A percentile compares a stretch with the other conserved stretches of the same genome.
Conservation (phyloP, 2,329 filamentous ascomycete genomes). For the Aspergillus costaricaensis region DNA sequence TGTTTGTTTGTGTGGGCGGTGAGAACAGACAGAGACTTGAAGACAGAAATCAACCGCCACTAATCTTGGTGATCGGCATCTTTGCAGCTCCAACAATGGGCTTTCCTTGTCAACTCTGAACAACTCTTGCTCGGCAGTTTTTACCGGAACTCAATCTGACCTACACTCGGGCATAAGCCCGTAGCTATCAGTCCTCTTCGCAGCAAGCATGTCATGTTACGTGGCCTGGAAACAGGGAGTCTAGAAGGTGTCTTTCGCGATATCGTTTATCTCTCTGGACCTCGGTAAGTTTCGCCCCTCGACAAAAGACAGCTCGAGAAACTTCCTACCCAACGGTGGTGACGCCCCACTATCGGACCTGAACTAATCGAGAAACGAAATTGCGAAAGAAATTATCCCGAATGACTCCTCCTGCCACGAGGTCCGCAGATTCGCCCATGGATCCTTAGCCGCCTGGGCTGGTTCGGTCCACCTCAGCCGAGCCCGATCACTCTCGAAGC, state of each 20-base stretch:
- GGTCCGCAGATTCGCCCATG: conserved; percentile 11
- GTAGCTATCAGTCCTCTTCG: no score
- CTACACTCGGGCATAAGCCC: no score
- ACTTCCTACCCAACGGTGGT: conserved; percentile 2
- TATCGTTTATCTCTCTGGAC: not conserved
- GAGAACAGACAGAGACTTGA: no score
- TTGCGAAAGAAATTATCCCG: not conserved
- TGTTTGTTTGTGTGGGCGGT: no score
- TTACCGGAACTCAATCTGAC: no score
- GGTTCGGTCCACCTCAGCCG: conserved; percentile 15
- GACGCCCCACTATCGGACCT: not conserved
- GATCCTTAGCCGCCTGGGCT: conserved; percentile 8
- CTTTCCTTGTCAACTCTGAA: no score
- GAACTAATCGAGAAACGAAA: conserved; percentile 8
- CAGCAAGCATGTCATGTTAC: no score
- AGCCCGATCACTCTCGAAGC: conserved; percentile 11
- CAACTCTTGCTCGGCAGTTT: no score
- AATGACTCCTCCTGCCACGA: conserved; percentile 12
- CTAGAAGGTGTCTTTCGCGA: not conserved
- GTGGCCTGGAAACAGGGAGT: not conserved
- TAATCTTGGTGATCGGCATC: no score
- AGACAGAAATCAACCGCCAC: no score
- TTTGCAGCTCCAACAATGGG: no score
- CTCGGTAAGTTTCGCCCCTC: conserved; percentile 1
- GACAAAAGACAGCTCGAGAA: conserved; percentile 1